Conservation (phyloP, 257 asterid species). For the Sherardia arvensis region DNA sequence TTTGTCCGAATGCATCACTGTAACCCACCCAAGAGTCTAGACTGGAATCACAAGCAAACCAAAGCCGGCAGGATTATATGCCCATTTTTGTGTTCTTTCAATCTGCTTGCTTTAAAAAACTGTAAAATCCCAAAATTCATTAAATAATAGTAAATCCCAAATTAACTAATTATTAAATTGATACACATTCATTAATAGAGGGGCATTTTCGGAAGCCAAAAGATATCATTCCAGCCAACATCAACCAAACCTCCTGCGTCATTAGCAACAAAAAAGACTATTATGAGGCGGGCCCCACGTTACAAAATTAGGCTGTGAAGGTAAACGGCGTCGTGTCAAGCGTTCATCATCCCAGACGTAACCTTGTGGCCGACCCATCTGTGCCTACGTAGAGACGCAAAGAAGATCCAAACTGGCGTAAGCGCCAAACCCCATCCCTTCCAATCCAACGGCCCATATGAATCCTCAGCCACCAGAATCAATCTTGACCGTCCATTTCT, state of each 20-base stretch:
- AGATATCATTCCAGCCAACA: not conserved
- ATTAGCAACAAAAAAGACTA: conserved; percentile 24
- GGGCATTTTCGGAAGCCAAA: not conserved
- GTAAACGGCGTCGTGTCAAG: conserved; percentile 34
- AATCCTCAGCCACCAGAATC: conserved; percentile 31
- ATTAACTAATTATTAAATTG: too few relatives aligned
- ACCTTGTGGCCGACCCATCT: conserved; percentile 49
- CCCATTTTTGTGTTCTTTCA: conserved; percentile 5
- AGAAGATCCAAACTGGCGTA: conserved; percentile 65
- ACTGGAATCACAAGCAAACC: not conserved
- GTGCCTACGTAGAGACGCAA: conserved; percentile 63
- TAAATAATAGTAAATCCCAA: too few relatives aligned
- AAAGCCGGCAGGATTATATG: conserved; percentile 12
- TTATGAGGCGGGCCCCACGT: conserved; percentile 21
- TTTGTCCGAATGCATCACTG: conserved; percentile 2
- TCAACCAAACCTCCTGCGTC: conserved; percentile 21
- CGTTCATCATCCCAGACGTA: conserved; percentile 27
- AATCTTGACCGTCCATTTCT: conserved; percentile 27
- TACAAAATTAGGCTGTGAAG: not conserved
- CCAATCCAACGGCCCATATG: conserved; percentile 36
- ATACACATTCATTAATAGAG: not conserved
- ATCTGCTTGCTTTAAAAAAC: not conserved
- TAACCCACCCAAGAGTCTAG: conserved; percentile 7
- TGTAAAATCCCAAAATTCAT: not conserved
- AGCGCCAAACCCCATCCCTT: conserved; percentile 48